Conservation (phyloP, 441 rosid genomes). For the Jatropha multifida region DNA sequence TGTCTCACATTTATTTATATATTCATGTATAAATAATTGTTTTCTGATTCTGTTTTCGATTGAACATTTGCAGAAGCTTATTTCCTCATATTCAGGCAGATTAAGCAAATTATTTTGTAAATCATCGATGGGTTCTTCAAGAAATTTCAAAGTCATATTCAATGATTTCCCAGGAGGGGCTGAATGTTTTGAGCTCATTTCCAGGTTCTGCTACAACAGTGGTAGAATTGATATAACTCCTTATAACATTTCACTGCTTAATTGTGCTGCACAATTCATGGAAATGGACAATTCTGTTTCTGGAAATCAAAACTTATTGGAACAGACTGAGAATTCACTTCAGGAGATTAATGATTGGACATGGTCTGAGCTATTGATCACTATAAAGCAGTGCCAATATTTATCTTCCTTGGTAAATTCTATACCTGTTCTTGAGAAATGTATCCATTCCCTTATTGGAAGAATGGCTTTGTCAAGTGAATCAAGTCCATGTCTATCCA, state of each 20-base stretch:
- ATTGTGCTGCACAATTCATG: constrained; percentile 73
- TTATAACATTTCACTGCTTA: constrained; percentile 46
- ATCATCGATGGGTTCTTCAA: constrained; percentile 42
- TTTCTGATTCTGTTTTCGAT: constrained; percentile 11
- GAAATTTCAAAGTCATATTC: constrained; percentile 61
- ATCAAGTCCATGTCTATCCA: constrained; percentile 65
- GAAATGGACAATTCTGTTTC: constrained; percentile 48
- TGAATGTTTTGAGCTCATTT: constrained; percentile 63
- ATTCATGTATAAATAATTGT: background rate
- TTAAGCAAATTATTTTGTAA: constrained; percentile 58
- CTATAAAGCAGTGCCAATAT: constrained; percentile 65
- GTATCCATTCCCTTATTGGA: constrained; percentile 55
- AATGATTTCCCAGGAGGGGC: constrained; percentile 84
- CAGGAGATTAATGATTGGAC: constrained; percentile 61
- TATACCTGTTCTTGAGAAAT: constrained; percentile 35
- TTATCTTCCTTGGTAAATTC: constrained; percentile 34
- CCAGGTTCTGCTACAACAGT: constrained; percentile 68
- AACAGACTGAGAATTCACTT: constrained; percentile 61
- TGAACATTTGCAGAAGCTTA: constrained; percentile 51
- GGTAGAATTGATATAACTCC: constrained; percentile 51
- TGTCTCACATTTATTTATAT: too few relatives aligned
- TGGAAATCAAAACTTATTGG: constrained; percentile 40
- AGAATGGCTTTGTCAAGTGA: constrained; percentile 52
- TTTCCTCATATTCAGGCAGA: constrained; percentile 58
- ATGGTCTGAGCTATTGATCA: constrained; percentile 70